Evolutionary conservation across 73 alveolate species (phyloP).

Genomic region (Chromera velia): DNA sequence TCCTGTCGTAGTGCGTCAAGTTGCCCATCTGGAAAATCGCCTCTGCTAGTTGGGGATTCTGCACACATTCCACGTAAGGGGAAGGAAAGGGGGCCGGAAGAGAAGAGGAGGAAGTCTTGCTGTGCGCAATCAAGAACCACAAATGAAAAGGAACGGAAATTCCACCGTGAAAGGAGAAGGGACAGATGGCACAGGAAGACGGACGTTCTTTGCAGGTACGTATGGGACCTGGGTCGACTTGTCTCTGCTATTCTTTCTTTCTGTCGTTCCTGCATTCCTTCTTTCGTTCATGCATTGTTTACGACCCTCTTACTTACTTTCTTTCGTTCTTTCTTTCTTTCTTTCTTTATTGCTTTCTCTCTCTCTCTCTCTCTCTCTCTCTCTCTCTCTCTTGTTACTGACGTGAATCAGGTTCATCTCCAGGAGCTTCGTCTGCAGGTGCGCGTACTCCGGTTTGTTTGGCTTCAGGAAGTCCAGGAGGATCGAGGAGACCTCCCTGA

Average conservation of each 20-base stretch:
- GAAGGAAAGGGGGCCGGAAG: neutral
- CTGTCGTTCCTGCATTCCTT: too few relatives aligned
- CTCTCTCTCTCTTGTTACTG: neutral
- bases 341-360: neutral
- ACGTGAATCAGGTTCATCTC: conserved; percentile 68
- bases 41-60: conserved; percentile 88
- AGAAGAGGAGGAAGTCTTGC: neutral
- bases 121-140: too few relatives aligned
- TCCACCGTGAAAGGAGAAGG: too few relatives aligned
- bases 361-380: neutral
- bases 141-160: too few relatives aligned
- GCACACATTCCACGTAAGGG: conserved; percentile 14
- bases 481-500: conserved; percentile 87
- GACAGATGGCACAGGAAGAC: neutral
- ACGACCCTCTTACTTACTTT: too few relatives aligned
- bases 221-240: too few relatives aligned
- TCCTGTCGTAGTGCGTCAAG: conserved; percentile 88
- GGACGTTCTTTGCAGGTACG: too few relatives aligned
- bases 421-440: conserved; percentile 82
- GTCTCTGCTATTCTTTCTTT: too few relatives aligned
- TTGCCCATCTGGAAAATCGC: conserved; percentile 77
- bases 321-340: too few relatives aligned
- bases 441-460: conserved; percentile 90
- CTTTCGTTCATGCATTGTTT: too few relatives aligned
- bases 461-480: conserved; percentile 78